Base-by-base conservation (phyloP, 2,329 filamentous ascomycete genomes). In the Pochonia chlamydosporia region DNA sequence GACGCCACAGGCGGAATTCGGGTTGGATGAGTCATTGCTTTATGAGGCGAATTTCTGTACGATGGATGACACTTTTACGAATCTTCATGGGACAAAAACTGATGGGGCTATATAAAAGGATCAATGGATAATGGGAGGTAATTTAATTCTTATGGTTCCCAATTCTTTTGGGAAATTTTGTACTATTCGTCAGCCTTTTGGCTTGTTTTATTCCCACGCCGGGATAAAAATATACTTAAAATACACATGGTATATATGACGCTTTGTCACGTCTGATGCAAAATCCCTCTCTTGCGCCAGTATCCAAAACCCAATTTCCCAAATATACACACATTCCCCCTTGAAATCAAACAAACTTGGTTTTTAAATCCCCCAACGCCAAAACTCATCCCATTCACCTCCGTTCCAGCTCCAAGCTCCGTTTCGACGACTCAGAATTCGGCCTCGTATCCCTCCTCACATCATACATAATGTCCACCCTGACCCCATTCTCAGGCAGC, bases 1-100 rank as follows among this genome's bases (percentile, higher is more conserved):
- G 51, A 58, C 59, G 4, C 53, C 61, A 1, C 60, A 62, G 36
- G 46, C 49, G 2, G 60, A 61, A 7, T 61, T 49, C 20, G 41
- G 35, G 16, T 39, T 48, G 44, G 50, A 52, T 9, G 44, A 52
- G 2, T 20, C 41, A 6, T 37, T 50, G 24, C 36, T 62, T 39
- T 63, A 63, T n/a, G 56, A 54, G 10, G 24, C 56, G 6, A 54
- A 55, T 1, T 58, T 62, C 40, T 25, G 48, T 5, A 40, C 36
- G 0, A 28, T 63, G 28, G 57, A 52, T 0, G 54, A 57, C 37
- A 55, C 54, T 0, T 62, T 59, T 16, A 46, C 56, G n/a, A 57
- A 57, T 31, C 18, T 43, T 23, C 40, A 33, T 43, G 40, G 26
- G 5, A 4, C 24, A n/a, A 44, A 28, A 28, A 30, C 25, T 43